Percentiles rank a stretch among this genome's conserved stretches.
Evolutionary conservation across 176 grass and related monocot genomes (phyloP).

Genomic region (Zea luxurians): DNA sequence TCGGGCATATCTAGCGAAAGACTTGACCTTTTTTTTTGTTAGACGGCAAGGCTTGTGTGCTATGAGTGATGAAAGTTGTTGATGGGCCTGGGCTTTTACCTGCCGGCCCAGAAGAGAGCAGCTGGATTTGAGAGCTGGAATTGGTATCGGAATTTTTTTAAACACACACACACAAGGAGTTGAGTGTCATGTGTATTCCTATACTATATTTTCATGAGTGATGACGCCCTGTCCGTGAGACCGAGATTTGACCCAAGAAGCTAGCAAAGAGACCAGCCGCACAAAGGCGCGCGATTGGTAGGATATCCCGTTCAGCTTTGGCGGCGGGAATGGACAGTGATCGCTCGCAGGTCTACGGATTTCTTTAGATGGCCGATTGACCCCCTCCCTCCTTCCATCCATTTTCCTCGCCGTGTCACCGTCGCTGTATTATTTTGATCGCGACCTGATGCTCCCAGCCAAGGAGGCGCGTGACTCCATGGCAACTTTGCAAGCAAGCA

Average conservation of each 20-base stretch:
- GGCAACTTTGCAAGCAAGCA: background rate
- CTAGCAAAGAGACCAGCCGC: background rate
- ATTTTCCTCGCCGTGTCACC: background rate
- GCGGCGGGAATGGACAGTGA: slow-evolving; percentile 9
- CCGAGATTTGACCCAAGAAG: background rate
- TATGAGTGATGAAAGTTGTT: background rate
- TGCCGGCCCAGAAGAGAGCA: background rate
- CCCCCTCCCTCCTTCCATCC: too few relatives aligned
- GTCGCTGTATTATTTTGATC: background rate
- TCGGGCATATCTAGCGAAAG: background rate
- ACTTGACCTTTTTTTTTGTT: background rate
- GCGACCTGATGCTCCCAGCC: background rate
- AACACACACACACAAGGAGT: too few relatives aligned
- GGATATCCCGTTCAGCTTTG: slow-evolving; percentile 26
- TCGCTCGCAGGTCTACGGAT: background rate
- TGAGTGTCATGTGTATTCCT: too few relatives aligned
- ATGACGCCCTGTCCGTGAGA: background rate
- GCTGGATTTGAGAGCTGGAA: background rate
- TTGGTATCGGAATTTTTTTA: too few relatives aligned
- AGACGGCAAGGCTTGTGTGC: background rate
- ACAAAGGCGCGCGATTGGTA: too few relatives aligned
- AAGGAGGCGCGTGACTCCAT: background rate
- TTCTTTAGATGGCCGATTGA: background rate
- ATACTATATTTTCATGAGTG: too few relatives aligned
- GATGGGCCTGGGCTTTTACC: background rate